phyloP scores from a whole-genome alignment of 2,329 filamentous ascomycete genomes.

The Arthrobotrys sphaeroides region DNA sequence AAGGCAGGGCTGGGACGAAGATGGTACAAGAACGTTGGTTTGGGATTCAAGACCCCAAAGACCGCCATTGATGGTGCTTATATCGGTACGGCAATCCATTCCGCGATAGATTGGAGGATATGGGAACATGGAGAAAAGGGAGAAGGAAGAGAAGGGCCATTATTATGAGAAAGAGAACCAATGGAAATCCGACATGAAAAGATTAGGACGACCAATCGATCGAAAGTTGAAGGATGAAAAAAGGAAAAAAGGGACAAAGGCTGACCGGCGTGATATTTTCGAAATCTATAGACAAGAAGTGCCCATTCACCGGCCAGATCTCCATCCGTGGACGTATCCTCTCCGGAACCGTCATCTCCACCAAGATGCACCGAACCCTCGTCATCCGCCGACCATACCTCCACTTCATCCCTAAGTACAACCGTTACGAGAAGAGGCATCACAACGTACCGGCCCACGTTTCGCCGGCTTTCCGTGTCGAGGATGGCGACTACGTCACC shows the following conservation, averaged over 20 bases:
- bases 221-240: neutral
- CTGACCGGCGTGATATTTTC: slow-evolving; percentile 24
- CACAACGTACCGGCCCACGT: slow-evolving; percentile 99
- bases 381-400: slow-evolving; percentile 99
- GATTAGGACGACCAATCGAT: slow-evolving; percentile 1
- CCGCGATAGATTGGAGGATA: slow-evolving; percentile 19
- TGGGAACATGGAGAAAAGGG: slow-evolving; percentile 3
- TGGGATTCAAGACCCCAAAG: slow-evolving; percentile 99
- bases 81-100: slow-evolving; percentile 73
- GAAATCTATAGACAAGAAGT: slow-evolving; percentile 92
- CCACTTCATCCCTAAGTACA: slow-evolving; percentile 99
- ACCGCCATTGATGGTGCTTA: slow-evolving; percentile 98
- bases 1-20: slow-evolving; percentile 91
- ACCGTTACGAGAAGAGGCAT: slow-evolving; percentile 99
- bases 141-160: neutral
- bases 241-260: slow-evolving; percentile 5
- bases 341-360: slow-evolving; percentile 97
- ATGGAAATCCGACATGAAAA: slow-evolving; percentile 9
- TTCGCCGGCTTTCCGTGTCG: slow-evolving; percentile 99
- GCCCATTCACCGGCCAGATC: slow-evolving; percentile 98
- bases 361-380: slow-evolving; percentile 99
- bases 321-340: slow-evolving; percentile 99
- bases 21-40: slow-evolving; percentile 99
- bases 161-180: neutral
- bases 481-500: slow-evolving; percentile 99